Base-by-base conservation (phyloP, 1,139 yeast species). In the Pichia sp. region DNA sequence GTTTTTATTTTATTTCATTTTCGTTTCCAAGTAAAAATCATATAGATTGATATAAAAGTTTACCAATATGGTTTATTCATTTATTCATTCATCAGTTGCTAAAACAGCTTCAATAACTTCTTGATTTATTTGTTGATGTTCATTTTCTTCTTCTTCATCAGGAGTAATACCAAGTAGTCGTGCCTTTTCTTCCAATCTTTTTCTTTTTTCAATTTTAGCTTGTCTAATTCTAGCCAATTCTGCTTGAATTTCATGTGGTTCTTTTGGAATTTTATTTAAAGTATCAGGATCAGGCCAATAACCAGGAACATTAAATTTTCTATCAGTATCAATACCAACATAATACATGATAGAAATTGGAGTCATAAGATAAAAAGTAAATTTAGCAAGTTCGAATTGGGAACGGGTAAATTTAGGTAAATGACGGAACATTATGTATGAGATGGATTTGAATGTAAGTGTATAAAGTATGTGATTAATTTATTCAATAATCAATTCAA, bases 241-340 rank as follows among this genome's bases (percentile, higher is more conserved):
- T 0, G 95, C 92, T 59, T 86, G 83, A 52, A 89, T 87, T 61
- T 90, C 97, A 57, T 84, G 87, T 9, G 90, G 90, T 60, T 89
- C 97, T 61, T 87, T 90, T 3, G 97, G 97, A 33, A 90, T 82
- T 65, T 85, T 84, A 61, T 89, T 87, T 55, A 87, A 73, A 2
- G 96, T 83, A 32, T 85, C 84, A 34, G 97, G 97, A 64, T 89
- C 97, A 1, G 97, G 97, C 95, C 96, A 87, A 65, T 87, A 89
- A 20, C 96, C 96, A n/a, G 95, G 95, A 45, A 89, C 80, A 60
- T 87, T 87, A 63, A 90, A 80, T 67, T 87, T 89, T 56, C 74
- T 78, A 63, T 90, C 96, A 1, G 97, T 84, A 57, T 89, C 90
- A 37, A 84, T 74, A 60, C 97, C 97, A 42, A 87, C 90, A 58